A percentile compares a stretch with the other conserved stretches of the same genome.
Conservation (phyloP, 2,329 filamentous ascomycete species). For the Teratosphaeria nubilosa region DNA sequence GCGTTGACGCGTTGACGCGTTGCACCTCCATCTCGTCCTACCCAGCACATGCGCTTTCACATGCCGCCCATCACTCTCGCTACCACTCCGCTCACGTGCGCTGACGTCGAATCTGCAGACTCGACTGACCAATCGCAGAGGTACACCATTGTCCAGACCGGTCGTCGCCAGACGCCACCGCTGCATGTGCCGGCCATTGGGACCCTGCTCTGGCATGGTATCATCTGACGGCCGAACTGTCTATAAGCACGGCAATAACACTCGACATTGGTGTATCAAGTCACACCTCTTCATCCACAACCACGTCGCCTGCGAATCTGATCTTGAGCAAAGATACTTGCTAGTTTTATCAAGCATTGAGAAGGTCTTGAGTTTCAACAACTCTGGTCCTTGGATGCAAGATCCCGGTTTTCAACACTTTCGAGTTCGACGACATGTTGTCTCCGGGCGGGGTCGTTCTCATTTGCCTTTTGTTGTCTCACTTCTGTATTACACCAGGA, state of each 20-base stretch:
- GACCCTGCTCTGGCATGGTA: not conserved
- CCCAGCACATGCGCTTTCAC: not conserved
- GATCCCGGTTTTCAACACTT: not conserved
- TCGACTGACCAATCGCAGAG: not conserved
- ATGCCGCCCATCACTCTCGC: not conserved
- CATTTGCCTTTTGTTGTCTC: not conserved
- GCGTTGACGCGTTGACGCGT: not conserved
- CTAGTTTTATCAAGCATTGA: not conserved
- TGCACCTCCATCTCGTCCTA: not conserved
- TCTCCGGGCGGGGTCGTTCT: not conserved
- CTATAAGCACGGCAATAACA: not conserved
- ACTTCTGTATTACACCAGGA: not conserved
- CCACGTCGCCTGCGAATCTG: not conserved
- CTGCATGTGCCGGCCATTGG: not conserved
- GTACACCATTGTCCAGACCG: not conserved
- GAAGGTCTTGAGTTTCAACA: constrained; percentile 3
- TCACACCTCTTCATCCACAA: not conserved
- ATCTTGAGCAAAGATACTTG: not conserved
- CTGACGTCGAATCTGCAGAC: not conserved
- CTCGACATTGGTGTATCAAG: not conserved
- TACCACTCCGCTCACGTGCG: not conserved
- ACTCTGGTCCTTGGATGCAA: constrained; percentile 1
- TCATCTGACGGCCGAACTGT: not conserved
- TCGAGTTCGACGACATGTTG: not conserved
- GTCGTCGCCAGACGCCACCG: not conserved